Evolutionary conservation across 2,329 filamentous ascomycete genomes (phyloP).

Genomic region (Ambrosiella cleistominuta): DNA sequence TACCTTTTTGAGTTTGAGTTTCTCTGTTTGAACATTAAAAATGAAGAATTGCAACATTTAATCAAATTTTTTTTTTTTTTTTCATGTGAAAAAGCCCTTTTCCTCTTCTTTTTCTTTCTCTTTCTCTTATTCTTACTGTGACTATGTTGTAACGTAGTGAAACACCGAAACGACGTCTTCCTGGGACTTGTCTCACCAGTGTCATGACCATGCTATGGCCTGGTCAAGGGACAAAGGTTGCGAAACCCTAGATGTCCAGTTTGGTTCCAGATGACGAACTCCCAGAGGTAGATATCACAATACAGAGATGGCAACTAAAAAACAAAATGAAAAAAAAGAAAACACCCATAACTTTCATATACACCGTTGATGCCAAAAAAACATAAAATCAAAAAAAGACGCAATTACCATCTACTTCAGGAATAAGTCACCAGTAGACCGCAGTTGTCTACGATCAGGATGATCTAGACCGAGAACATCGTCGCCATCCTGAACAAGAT

Average conservation of each 20-base stretch:
- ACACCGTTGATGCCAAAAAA: background rate
- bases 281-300: too few species aligned
- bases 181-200: background rate
- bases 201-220: background rate
- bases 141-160: background rate
- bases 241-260: background rate
- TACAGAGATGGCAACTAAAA: too few species aligned
- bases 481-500: slow-evolving; percentile 32
- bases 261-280: too few species aligned
- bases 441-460: slow-evolving; percentile 38
- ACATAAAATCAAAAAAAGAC: background rate
- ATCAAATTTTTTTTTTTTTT: background rate
- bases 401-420: slow-evolving; percentile 19
- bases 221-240: background rate
- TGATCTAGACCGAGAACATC: slow-evolving; percentile 50
- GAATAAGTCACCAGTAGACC: slow-evolving; percentile 47
- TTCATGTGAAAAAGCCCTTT: background rate
- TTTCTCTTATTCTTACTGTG: background rate
- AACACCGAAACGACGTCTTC: background rate
- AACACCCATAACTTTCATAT: background rate
- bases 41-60: background rate
- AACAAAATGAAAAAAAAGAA: background rate
- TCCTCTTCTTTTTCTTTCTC: background rate
- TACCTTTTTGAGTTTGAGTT: background rate
- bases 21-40: background rate